Base-by-base conservation (phyloP, 2,329 filamentous ascomycete species). In the Colletotrichum gigasporum region DNA sequence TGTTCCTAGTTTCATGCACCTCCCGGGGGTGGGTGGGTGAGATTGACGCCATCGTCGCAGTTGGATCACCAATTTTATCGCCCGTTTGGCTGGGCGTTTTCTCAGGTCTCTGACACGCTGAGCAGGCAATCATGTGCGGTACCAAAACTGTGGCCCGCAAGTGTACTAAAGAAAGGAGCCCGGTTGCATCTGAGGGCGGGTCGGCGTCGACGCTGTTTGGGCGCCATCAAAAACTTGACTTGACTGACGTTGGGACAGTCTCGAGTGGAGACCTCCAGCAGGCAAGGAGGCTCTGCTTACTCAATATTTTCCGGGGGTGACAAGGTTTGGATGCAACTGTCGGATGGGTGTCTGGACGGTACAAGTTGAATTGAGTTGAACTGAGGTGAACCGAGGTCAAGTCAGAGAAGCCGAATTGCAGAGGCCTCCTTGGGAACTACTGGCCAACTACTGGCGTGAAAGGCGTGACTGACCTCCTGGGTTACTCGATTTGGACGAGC, bases 161-260 rank as follows among this genome's bases (percentile, higher is more conserved):
- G 28, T 16, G 14, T 56, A 7, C 53, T 37, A 45, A 56, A 56
- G 41, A 47, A 45, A 56, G 53, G 10, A 26, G 22, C 9, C 8
- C 20, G 26, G 30, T 47, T 47, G 2, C 20, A n/a, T 37, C 10
- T 18, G n/a, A 14, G 35, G 11, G 14, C 9, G n/a, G 5, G 12
- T 26, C 26, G 1, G 39, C 12, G 18, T 55, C 11, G 26, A 16
- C 11, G 39, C 20, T 24, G 2, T 16, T 24, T 53, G 50, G 22
- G 9, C n/a, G 30, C 9, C 35, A 18, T 10, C 4, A 20, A 26
- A n/a, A 24, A 24, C n/a, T n/a, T n/a, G 16, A 45, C 14, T 22
- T n/a, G 26, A 39, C 39, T 48, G 60, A 63, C 55, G 60, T 63
- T 60, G 55, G 47, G 55, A 63, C 60, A 53, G 45, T 60, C 45